These are phyloP conservation scores for Cercospora brassicicola DNA, from an alignment of 2,329 filamentous ascomycete genomes.

Conservation along the genomic window DNA sequence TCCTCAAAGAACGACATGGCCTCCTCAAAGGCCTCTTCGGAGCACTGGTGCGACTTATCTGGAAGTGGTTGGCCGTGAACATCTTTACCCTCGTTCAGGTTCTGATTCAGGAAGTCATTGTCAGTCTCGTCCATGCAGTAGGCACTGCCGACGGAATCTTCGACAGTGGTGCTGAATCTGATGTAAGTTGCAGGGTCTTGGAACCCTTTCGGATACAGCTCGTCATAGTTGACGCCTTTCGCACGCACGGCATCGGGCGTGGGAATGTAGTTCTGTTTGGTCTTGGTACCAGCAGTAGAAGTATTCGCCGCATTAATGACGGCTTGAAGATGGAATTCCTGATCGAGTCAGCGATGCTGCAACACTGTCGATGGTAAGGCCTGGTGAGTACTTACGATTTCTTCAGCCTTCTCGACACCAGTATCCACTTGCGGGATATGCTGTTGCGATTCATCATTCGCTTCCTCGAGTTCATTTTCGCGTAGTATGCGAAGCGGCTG, in stretches of 20 bases:
- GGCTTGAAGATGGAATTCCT: slow-evolving; percentile 96
- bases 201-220: slow-evolving; percentile 77
- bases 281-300: slow-evolving; percentile 58
- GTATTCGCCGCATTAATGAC: slow-evolving; percentile 66
- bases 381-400: slow-evolving; percentile 72
- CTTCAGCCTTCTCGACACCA: slow-evolving; percentile 94
- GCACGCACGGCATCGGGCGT: slow-evolving; percentile 63
- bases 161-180: slow-evolving; percentile 95
- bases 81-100: slow-evolving; percentile 76
- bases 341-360: slow-evolving; percentile 28
- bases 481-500: slow-evolving; percentile 81
- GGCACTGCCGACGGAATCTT: slow-evolving; percentile 84
- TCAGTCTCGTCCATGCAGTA: slow-evolving; percentile 97
- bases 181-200: slow-evolving; percentile 90
- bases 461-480: slow-evolving; percentile 84
- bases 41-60: slow-evolving; percentile 60
- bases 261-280: slow-evolving; percentile 63
- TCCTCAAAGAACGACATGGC: slow-evolving; percentile 95
- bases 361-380: slow-evolving; percentile 9
- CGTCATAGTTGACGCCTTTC: slow-evolving; percentile 76
- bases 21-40: slow-evolving; percentile 88
- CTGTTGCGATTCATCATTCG: slow-evolving; percentile 75
- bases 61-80: slow-evolving; percentile 40
- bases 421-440: slow-evolving; percentile 85
- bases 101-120: slow-evolving; percentile 71